Evolutionary conservation across 2,329 filamentous ascomycete species (phyloP), one percentile per base, ranked within the genome.

Genomic region (Aspergillus brunneoviolaceus): DNA sequence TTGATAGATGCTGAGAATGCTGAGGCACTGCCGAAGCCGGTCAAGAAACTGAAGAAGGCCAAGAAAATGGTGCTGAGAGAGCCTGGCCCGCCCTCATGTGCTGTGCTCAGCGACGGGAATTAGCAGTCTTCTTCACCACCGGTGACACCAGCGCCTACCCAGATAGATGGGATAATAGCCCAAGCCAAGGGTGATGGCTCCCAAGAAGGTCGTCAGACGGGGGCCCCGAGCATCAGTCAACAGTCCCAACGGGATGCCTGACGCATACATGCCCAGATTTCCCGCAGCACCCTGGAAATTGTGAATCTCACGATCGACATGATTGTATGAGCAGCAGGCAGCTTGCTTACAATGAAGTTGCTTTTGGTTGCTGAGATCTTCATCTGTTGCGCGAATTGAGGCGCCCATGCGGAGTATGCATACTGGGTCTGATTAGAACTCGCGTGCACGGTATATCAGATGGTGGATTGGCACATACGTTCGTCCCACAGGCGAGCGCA

Each of bases 371-470:
- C 89, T 14, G 92, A 92, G 62, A 98, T 85, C 73, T 89, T 87
- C 69, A 99, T 82, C 68, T 86, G 88, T 70, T 96, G 88, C 53
- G 93, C 92, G 73, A 97, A 97, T 77, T 97, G 93, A 21, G 95
- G 95, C 14, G 91, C 92, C 93, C 95, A 99, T 77, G 94, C 94
- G 58, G 92, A 97, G 78, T 97, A 99, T 72, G 93, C 94, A 85
- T 99, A 98, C 92, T 97, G 72, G 53, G 55, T 61, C 75, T 51
- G 48, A 51, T 70, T 33, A 69, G 63, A 47, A 51, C 48, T 55
- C 52, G 51, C 53, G 19, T 54, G 10, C 35, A 51, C 19, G 25
- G 27, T 39, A 39, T 21, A 51, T 33, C 47, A 49, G 16, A 55
- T 50, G 64, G 33, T 55, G 51, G 59, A 35, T 53, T 48, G 55